Base-by-base conservation (phyloP, 768 basidiomycete genomes). In the Leucocoprinus leucothites region DNA sequence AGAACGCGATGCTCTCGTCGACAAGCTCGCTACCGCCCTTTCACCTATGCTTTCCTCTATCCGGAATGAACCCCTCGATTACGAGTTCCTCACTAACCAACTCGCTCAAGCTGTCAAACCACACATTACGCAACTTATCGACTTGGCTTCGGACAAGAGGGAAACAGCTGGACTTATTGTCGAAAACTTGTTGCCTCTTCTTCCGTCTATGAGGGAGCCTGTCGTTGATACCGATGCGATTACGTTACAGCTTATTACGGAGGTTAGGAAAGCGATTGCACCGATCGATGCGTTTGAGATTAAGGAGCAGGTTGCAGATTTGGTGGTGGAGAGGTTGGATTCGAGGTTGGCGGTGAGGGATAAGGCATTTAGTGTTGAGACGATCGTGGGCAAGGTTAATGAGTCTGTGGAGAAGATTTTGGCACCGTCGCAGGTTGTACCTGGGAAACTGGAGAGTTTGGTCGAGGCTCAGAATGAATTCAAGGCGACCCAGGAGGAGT, bases 91-190 rank as follows among this genome's bases (percentile, higher is more conserved):
- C 56, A 94, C 91, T 1, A 75, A 74, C 43, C 82, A 83, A 61
- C 81, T 94, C 14, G 79, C 87, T 21, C 88, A 94, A 67, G 88
- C 91, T 0, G 91, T 94, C 64, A 92, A 93, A 62, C 91, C 91
- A 6, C 87, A 92, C 60, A 91, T 94, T 22, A 82, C 89, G 1
- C 90, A 94, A 61, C 83, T 94, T 57, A 94, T 94, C 58, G 91
- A 94, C 65, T 79, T 94, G 47, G 86, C 91, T 24, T 91, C 89
- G 0, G 91, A 94, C 66, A 94, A 94, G 67, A 81, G 89, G 34
- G 91, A 94, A 69, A 94, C 91, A 3, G 91, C 91, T 3, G 77
- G 80, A 6, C 79, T 94, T 40, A 94, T 94, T 56, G 82, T 91
- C 25, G 81, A 92, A 49, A 74, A 80, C 19, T 79, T 94, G 36